A percentile compares a stretch with the other conserved stretches of the same genome.
These are phyloP conservation scores for Cephaloascus albidus DNA, from an alignment of 805 yeast genomes.

Conservation along the genomic window DNA sequence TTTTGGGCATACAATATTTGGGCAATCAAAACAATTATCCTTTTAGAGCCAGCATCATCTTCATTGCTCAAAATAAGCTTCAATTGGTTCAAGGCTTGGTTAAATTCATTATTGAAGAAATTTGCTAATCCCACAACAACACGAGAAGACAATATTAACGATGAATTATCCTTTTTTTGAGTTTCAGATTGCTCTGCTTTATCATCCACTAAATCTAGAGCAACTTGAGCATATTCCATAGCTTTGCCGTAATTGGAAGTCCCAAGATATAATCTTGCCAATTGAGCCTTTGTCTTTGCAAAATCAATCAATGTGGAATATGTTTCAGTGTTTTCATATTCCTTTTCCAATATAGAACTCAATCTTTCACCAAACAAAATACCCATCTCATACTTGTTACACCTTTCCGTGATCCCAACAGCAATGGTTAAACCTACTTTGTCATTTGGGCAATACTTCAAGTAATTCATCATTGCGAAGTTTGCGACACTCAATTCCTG, in stretches of 20 bases:
- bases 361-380: slow-evolving; percentile 34
- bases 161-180: slow-evolving; percentile 7
- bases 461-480: slow-evolving; percentile 54
- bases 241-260: slow-evolving; percentile 45
- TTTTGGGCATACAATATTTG: slow-evolving; percentile 74
- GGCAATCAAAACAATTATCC: slow-evolving; percentile 63
- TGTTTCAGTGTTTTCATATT: slow-evolving; percentile 49
- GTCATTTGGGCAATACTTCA: slow-evolving; percentile 55
- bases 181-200: slow-evolving; percentile 18
- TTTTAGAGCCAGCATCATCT: slow-evolving; percentile 45
- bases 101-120: slow-evolving; percentile 57
- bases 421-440: slow-evolving; percentile 47
- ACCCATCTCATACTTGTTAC: slow-evolving; percentile 53
- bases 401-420: slow-evolving; percentile 55
- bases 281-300: slow-evolving; percentile 55
- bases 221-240: slow-evolving; percentile 48
- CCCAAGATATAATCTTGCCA: slow-evolving; percentile 67
- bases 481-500: slow-evolving; percentile 63
- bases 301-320: slow-evolving; percentile 36
- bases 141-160: slow-evolving; percentile 43
- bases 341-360: slow-evolving; percentile 38
- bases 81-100: slow-evolving; percentile 59
- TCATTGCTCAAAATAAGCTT: slow-evolving; percentile 42
- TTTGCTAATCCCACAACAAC: slow-evolving; percentile 65
- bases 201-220: slow-evolving; percentile 38